Percentiles rank a stretch among this genome's conserved stretches.
phyloP scores from a whole-genome alignment of 768 basidiomycete genomes.

The Gloeophyllum trabeum region DNA sequence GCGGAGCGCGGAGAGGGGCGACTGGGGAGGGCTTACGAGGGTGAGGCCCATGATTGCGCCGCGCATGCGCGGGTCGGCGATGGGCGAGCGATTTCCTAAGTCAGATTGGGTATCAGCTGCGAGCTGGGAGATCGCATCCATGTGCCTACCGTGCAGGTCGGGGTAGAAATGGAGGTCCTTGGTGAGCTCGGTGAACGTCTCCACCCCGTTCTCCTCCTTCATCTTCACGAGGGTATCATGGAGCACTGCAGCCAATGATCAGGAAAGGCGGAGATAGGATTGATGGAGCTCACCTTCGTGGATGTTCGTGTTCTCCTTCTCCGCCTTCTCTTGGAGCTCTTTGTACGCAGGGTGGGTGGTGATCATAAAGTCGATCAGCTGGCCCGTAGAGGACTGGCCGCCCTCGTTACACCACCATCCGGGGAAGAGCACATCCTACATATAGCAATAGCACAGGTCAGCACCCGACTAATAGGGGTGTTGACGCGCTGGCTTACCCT shows the following conservation, averaged over 20 bases:
- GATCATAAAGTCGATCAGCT: slow-evolving; percentile 92
- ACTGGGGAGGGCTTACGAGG: slow-evolving; percentile 33
- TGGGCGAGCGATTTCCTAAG: slow-evolving; percentile 88
- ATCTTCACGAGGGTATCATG: slow-evolving; percentile 64
- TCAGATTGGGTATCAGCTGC: background rate
- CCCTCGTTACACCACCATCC: slow-evolving; percentile 99
- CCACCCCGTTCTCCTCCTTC: slow-evolving; percentile 36
- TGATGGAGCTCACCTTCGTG: slow-evolving; percentile 33
- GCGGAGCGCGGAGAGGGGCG: background rate
- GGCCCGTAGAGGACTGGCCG: slow-evolving; percentile 97
- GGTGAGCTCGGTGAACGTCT: slow-evolving; percentile 72
- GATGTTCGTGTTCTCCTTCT: slow-evolving; percentile 46
- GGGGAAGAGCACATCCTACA: slow-evolving; percentile 75
- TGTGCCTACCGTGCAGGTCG: slow-evolving; percentile 74
- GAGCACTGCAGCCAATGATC: slow-evolving; percentile 36
- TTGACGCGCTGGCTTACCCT: slow-evolving; percentile 29
- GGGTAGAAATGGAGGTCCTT: slow-evolving; percentile 93
- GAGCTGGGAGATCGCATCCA: slow-evolving; percentile 1
- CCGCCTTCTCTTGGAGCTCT: slow-evolving; percentile 52
- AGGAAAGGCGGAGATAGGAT: background rate
- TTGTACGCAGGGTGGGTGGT: slow-evolving; percentile 83
- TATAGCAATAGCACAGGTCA: slow-evolving; percentile 8
- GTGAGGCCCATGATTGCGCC: slow-evolving; percentile 85
- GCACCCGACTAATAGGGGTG: background rate
- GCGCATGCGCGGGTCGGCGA: slow-evolving; percentile 92